Evolutionary conservation across 768 basidiomycete species (phyloP), one percentile per base, ranked within the genome.

Genomic region (Neoboletus brunneissimus): DNA sequence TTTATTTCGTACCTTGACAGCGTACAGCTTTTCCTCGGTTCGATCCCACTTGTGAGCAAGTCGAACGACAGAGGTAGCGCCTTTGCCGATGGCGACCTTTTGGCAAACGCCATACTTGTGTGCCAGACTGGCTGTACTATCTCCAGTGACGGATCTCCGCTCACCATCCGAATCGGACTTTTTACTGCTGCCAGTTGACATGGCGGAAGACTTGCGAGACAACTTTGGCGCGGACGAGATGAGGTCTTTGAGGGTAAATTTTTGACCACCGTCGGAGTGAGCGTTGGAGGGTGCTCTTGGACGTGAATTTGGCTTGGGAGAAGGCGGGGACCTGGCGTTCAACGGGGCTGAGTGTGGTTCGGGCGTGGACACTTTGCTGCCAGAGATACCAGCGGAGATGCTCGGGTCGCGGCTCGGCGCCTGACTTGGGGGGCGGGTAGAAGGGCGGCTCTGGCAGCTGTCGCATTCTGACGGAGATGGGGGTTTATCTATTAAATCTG

Each of bases 11-110:
- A 94, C 94, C 85, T 99, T 99, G 74, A 99, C 90, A 44, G 96
- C 96, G 65, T 98, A 99, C 32, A 98, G 78, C 79, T 95, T 96
- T 76, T 99, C 96, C 73, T 96, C 94, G 22, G 79, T 84, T 56
- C 95, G 80, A 72, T 99, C 97, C 96, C 96, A 98, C 76, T 98
- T 99, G 76, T 99, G 97, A 42, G 95, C 96, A 18, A 99, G 81
- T 45, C 93, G 79, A 43, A 99, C 96, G 53, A 98, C 94, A 47
- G 91, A 93, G 25, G 97, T 99, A n/a, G 96, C 97, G 20, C 96
- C 96, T 73, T 94, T 97, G 38, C 96, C 96, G 60, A 99, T 97
- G 13, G 96, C 95, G 22, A 94, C 85, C 76, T 92, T 93, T 77
- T 95, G 93, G 72, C 95, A 98, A 13, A 97, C 86, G 32, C 96